phyloP scores from a whole-genome alignment of 202 grass and related monocot species.

The Digitaria exilis region DNA sequence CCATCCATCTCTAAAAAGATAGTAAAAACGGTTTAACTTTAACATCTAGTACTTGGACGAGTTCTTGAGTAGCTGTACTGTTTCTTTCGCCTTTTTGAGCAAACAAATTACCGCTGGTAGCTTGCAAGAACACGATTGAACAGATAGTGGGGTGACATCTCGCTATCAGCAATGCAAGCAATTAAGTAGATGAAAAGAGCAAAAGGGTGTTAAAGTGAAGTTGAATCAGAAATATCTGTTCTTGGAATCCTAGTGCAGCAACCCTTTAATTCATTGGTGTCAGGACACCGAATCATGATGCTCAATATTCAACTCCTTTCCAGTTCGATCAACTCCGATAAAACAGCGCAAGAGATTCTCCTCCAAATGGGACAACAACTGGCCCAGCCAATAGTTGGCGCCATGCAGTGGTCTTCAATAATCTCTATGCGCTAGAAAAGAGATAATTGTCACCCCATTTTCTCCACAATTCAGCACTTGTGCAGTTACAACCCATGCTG shows the following conservation, averaged over 20 bases:
- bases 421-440: neutral
- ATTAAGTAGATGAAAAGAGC: neutral
- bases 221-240: neutral
- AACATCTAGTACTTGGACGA: constrained; percentile 30
- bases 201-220: constrained; percentile 12
- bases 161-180: neutral
- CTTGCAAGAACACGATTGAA: constrained; percentile 15
- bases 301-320: constrained; percentile 15
- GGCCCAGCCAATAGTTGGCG: constrained; percentile 19
- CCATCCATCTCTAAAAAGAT: neutral
- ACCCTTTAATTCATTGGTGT: constrained; percentile 14
- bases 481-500: neutral
- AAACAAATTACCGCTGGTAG: constrained; percentile 22
- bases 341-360: constrained; percentile 7
- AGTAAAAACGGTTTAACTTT: constrained; percentile 9
- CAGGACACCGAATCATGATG: constrained; percentile 15
- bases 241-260: neutral
- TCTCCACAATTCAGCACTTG: constrained; percentile 25
- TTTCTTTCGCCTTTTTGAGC: neutral
- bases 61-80: neutral
- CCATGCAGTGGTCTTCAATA: too few species aligned
- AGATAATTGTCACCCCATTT: neutral
- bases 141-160: neutral
- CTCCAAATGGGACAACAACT: constrained; percentile 21
- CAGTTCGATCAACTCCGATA: constrained; percentile 28